phyloP scores from a whole-genome alignment of 2,329 filamentous ascomycete genomes.

The Juglanconis oblonga region DNA sequence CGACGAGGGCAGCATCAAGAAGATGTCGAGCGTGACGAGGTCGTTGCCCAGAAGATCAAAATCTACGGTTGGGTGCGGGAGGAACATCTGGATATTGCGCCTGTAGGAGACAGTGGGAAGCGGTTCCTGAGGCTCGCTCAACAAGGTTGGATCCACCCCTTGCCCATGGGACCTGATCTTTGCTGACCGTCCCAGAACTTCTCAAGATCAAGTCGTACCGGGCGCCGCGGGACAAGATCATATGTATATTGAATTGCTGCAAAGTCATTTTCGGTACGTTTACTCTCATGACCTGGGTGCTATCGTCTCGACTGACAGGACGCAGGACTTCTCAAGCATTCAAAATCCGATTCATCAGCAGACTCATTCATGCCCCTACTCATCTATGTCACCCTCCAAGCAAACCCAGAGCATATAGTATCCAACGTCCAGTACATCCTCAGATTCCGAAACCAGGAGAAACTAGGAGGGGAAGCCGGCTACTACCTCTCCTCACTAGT shows the following conservation, averaged over 20 bases:
- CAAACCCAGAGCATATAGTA: conserved; percentile 91
- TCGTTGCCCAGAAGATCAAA: conserved; percentile 93
- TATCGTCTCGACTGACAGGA: not conserved
- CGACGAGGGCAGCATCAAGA: conserved; percentile 94
- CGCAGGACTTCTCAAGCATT: conserved; percentile 79
- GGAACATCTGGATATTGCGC: conserved; percentile 87
- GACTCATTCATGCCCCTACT: conserved; percentile 94
- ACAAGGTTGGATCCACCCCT: conserved; percentile 57
- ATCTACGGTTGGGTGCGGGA: conserved; percentile 96
- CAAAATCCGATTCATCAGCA: conserved; percentile 89
- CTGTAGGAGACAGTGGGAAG: conserved; percentile 79
- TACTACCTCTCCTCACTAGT: conserved; percentile 96
- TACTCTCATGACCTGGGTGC: not conserved
- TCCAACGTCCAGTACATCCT: conserved; percentile 98
- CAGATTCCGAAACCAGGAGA: conserved; percentile 95
- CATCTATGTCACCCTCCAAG: conserved; percentile 92
- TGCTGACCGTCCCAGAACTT: conserved; percentile 62
- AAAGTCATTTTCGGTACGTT: conserved; percentile 92
- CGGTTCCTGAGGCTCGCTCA: conserved; percentile 87
- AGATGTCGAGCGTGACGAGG: conserved; percentile 92
- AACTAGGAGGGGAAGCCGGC: conserved; percentile 93
- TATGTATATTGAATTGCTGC: conserved; percentile 97
- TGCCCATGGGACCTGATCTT: conserved; percentile 20
- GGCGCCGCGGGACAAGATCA: conserved; percentile 96
- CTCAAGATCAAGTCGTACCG: conserved; percentile 96